Evolutionary conservation across 768 basidiomycete genomes (phyloP), one percentile per base, ranked within the genome.

Genomic region (Rhodotorula paludigena): DNA sequence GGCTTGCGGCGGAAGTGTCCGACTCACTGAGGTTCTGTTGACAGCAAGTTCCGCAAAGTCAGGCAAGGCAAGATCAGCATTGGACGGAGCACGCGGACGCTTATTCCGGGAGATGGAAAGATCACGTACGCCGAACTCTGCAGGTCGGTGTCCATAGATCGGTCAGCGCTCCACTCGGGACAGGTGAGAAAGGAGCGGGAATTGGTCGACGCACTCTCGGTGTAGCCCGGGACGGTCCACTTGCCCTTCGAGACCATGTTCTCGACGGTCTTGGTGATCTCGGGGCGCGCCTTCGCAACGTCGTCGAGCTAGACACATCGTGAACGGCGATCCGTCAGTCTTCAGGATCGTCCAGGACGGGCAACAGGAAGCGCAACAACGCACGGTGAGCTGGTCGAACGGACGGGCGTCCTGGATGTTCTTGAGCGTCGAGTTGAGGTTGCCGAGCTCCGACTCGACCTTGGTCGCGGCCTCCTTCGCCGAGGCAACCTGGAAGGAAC

Each of bases 401-500:
- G 94, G 90, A 80, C 96, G 88, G 49, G 93, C 92, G 58, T 93
- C 86, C 82, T 97, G 89, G 69, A 99, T 98, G 84, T 99, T 96
- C 74, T 88, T 86, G 68, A 98, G 87, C 35, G 96, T 97, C 49
- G 85, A 86, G 80, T 92, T 87, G 74, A 99, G 88, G 76, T 90
- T 87, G 79, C 88, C 85, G 74, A 98, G 83, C 81, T 98, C 94
- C 49, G 86, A 81, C 68, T 93, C 88, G 74, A 98, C 92, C 82
- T 94, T 90, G 74, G 84, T 80, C 72, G 89, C 86, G 18, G 94
- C 94, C 79, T 89, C 88, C 80, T 90, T 83, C 63, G 96, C 94
- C 73, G 88, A 90, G 56, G 83, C 85, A 72, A 97, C 85, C 93
- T 94, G 70, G 14, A 9, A 1, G 35, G 35, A 23, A 11, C 25